Conservation (phyloP, 176 grass and related monocot species). For the Cenchrus fungigraminus region DNA sequence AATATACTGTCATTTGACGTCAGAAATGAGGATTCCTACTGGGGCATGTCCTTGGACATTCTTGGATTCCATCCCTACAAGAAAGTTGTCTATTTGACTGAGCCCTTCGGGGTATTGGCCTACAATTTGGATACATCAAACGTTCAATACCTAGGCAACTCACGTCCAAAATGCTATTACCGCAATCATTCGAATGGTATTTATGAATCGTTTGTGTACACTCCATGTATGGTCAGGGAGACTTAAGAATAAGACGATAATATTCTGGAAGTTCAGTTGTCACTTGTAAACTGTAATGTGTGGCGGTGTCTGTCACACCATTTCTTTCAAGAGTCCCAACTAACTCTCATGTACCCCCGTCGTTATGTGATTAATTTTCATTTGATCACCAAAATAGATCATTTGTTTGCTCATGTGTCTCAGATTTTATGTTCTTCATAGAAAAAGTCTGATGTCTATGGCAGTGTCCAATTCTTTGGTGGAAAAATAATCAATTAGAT, state of each 20-base stretch:
- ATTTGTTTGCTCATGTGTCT: too few species aligned
- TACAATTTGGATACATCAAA: constrained; percentile 20
- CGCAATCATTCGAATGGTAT: not conserved
- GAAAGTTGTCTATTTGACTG: not conserved
- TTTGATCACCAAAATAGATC: too few species aligned
- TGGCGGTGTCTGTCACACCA: too few species aligned
- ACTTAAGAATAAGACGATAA: not conserved
- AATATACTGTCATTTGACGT: not conserved
- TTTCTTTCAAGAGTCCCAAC: too few species aligned
- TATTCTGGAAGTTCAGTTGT: too few species aligned
- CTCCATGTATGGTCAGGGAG: not conserved
- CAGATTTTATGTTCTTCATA: too few species aligned
- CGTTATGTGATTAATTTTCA: too few species aligned
- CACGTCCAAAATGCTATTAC: not conserved
- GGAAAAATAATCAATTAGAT: too few species aligned
- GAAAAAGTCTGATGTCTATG: too few species aligned
- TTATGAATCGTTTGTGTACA: not conserved
- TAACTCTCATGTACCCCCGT: too few species aligned
- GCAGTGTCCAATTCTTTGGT: too few species aligned
- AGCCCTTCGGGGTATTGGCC: not conserved
- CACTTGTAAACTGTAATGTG: too few species aligned
- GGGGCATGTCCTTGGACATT: not conserved
- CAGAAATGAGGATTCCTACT: not conserved
- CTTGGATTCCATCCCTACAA: constrained; percentile 34
- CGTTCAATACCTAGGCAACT: not conserved